Percentiles rank a stretch among this genome's conserved stretches.
Conservation (phyloP, 805 yeast species). For the Monosporozyma yasuniensis region DNA sequence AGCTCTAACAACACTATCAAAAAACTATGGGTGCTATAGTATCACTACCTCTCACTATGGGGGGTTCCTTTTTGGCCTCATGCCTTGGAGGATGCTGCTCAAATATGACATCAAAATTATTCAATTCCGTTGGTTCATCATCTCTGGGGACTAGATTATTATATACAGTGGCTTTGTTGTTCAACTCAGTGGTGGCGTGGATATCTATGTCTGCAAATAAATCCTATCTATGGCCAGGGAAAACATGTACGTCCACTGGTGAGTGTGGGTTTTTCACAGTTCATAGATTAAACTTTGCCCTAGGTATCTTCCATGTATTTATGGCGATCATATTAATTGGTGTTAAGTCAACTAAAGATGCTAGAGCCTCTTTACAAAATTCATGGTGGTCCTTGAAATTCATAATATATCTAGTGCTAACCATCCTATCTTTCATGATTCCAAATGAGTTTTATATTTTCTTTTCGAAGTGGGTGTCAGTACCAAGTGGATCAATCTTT, state of each 20-base stretch:
- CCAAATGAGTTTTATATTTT: slow-evolving; percentile 81
- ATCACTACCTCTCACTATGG: slow-evolving; percentile 62
- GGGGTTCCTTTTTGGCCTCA: slow-evolving; percentile 56
- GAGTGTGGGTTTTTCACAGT: slow-evolving; percentile 92
- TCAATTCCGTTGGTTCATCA: slow-evolving; percentile 50
- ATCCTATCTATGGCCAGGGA: slow-evolving; percentile 63
- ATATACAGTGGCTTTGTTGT: slow-evolving; percentile 68
- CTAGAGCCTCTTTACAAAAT: slow-evolving; percentile 78
- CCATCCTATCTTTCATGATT: slow-evolving; percentile 59
- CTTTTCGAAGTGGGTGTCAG: slow-evolving; percentile 88
- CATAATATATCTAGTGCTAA: slow-evolving; percentile 45
- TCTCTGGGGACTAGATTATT: slow-evolving; percentile 77
- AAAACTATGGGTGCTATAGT: slow-evolving; percentile 53
- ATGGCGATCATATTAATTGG: slow-evolving; percentile 62
- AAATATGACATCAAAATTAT: slow-evolving; percentile 48
- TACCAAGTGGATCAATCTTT: slow-evolving; percentile 74
- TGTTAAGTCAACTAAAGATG: slow-evolving; percentile 67
- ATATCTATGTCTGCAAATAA: slow-evolving; percentile 71
- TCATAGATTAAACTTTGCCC: slow-evolving; percentile 82
- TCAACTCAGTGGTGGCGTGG: slow-evolving; percentile 87
- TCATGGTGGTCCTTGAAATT: slow-evolving; percentile 85
- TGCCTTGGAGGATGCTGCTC: slow-evolving; percentile 78
- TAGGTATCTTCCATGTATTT: slow-evolving; percentile 68
- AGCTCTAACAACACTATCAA: neutral
- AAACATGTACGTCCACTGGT: slow-evolving; percentile 70